Conservation (phyloP, 139 green algal genomes). For the Pseudopediastrum boryanum region DNA sequence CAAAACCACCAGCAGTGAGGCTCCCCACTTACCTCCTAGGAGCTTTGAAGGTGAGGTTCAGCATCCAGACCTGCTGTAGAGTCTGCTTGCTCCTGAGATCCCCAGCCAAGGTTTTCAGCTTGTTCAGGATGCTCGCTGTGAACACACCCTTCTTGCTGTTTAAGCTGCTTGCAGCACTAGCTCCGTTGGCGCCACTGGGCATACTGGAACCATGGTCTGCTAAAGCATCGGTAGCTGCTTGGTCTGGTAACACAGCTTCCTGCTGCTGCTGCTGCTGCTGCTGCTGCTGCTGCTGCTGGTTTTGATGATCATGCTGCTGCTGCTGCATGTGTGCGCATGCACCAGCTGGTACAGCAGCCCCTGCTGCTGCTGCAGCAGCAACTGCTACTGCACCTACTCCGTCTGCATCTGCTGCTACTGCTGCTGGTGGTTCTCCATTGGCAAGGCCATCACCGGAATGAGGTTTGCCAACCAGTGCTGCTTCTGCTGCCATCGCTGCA, state of each 20-base stretch:
- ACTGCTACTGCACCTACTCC: not conserved
- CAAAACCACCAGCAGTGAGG: too few relatives aligned
- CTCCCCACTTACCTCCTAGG: too few relatives aligned
- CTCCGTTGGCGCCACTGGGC: too few relatives aligned
- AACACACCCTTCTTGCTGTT: too few relatives aligned
- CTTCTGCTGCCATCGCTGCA: not conserved
- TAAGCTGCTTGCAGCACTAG: too few relatives aligned
- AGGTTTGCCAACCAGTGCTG: not conserved
- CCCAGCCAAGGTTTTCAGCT: too few relatives aligned
- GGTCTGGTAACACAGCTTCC: not conserved
- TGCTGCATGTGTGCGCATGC: not conserved
- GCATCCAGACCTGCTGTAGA: too few relatives aligned
- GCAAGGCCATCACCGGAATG: not conserved
- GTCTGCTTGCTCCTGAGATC: too few relatives aligned
- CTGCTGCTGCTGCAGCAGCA: not conserved
- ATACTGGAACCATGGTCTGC: too few relatives aligned
- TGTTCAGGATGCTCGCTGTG: too few relatives aligned
- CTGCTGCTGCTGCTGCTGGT: not conserved
- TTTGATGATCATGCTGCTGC: conserved; percentile 2
- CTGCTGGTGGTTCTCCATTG: not conserved
- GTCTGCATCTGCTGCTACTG: not conserved
- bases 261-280: conserved; percentile 13
- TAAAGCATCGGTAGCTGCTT: not conserved
- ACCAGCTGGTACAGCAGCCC: not conserved
- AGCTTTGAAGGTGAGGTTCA: too few relatives aligned